Evolutionary conservation across 345 rosid genomes (phyloP).

Genomic region (Camelina sativa): DNA sequence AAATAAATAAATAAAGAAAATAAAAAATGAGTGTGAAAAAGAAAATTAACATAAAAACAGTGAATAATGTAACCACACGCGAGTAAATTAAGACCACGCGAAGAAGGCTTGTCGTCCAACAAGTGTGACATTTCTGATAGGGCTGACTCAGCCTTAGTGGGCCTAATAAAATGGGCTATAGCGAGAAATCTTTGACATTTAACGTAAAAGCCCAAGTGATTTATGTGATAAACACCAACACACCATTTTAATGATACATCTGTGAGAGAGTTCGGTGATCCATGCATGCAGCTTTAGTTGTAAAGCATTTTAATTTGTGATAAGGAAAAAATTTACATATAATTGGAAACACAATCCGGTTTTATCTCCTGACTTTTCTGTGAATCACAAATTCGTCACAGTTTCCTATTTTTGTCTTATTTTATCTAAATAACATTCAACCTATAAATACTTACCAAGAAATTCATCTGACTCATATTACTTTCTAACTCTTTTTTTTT

Average conservation of each 20-base stretch:
- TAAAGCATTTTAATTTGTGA: not conserved
- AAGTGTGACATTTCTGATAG: no score
- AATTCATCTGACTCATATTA: constrained; percentile 20
- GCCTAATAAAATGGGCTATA: not conserved
- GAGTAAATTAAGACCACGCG: no score
- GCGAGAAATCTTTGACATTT: not conserved
- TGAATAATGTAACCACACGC: not conserved
- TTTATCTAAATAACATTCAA: constrained; percentile 27
- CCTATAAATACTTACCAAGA: constrained; percentile 34
- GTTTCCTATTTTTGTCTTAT: constrained; percentile 30
- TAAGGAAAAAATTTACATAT: not conserved
- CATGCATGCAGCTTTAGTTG: constrained; percentile 37
- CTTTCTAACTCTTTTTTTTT: not conserved
- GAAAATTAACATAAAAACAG: not conserved
- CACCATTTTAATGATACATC: no score
- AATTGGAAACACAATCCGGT: constrained; percentile 22
- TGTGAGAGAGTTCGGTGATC: constrained; percentile 23
- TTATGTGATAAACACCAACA: not conserved
- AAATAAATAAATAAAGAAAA: no score
- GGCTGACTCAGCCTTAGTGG: not conserved
- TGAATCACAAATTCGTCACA: constrained; percentile 36
- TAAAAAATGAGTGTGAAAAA: not conserved
- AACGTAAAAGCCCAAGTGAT: not conserved
- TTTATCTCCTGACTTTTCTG: constrained; percentile 40
- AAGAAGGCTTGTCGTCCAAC: no score